Base-by-base conservation (phyloP, 78 protist genomes). In the Emiliania huxleyi region DNA sequence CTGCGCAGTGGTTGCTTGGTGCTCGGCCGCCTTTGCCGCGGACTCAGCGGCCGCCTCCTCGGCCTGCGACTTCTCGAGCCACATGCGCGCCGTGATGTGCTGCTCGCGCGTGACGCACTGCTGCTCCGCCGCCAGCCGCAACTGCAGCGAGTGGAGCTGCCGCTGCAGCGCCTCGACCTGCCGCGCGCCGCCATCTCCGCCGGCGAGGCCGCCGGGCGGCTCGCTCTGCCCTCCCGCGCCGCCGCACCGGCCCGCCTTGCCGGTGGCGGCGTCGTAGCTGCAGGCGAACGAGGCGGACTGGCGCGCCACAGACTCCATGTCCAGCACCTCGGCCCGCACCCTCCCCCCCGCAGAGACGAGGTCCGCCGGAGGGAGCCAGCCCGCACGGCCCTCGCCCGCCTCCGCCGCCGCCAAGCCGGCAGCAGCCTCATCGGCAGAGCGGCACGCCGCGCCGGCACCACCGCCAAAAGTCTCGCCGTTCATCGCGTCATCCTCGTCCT, bases 41-140 rank as follows among this genome's bases (percentile, higher is more conserved):
- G 15, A 0, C 42, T 29, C 42, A 19, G 3, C 37, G 23, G 42
- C 45, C 12, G 40, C 40, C 81, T 71, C 81, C 42, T 71, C 81
- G 19, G 85, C 85, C n/a, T 77, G 85, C 29, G 85, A 37, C 85
- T 77, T 77, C 46, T 77, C 85, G 15, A 77, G 4, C 85, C 85
- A 77, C 83, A 77, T 77, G 85, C 85, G 85, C 46, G 85, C 85
- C 15, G 85, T 77, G 46, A 77, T 77, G 48, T 77, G 85, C 46
- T 77, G 85, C 85, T 77, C 85, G 85, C 85, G 85, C 85, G 23
- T 0, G 37, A 77, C 85, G 85, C 85, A 77, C 46, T 77, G 85
- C 43, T 40, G 85, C 85, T 77, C 85, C 0, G 85, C 85, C 35
- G 85, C 85, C 29, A 77, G 48, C 2, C 85, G 85, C 46, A 77